Conservation (phyloP, 2,329 filamentous ascomycete genomes). For the Talaromyces sp. region DNA sequence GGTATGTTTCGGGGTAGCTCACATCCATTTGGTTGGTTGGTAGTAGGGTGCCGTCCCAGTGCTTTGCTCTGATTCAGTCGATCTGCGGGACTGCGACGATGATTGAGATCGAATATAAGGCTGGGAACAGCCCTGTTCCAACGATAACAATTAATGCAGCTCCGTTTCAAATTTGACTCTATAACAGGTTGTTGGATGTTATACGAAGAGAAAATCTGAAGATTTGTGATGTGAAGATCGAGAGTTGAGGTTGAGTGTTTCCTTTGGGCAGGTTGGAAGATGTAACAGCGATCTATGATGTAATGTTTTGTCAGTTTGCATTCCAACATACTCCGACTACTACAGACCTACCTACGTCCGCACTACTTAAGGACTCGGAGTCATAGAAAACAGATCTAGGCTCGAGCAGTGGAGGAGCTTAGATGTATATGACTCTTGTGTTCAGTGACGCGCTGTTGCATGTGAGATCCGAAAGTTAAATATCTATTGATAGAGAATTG, state of each 20-base stretch:
- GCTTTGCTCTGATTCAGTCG: neutral
- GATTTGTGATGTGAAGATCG: neutral
- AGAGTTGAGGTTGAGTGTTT: neutral
- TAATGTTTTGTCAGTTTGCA: conserved; percentile 15
- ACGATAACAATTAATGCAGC: neutral
- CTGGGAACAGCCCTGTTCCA: neutral
- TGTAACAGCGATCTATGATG: conserved; percentile 7
- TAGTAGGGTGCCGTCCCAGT: neutral
- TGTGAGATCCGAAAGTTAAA: neutral
- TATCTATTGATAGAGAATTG: neutral
- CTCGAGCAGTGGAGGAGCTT: neutral
- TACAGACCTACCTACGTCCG: neutral
- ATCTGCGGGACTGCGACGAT: neutral
- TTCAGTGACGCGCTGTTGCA: neutral
- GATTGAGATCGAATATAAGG: neutral
- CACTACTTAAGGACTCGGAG: too few species aligned
- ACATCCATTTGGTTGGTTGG: conserved; percentile 18
- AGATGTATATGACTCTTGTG: neutral
- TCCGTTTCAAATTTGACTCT: neutral
- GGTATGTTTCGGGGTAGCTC: neutral
- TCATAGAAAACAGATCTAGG: neutral
- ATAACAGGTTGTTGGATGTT: neutral
- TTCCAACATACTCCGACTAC: neutral
- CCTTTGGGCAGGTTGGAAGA: neutral
- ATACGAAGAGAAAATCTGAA: neutral